Conservation (phyloP, 225 moss, liverwort and hornwort genomes). For the Pleurozium schreberi region DNA sequence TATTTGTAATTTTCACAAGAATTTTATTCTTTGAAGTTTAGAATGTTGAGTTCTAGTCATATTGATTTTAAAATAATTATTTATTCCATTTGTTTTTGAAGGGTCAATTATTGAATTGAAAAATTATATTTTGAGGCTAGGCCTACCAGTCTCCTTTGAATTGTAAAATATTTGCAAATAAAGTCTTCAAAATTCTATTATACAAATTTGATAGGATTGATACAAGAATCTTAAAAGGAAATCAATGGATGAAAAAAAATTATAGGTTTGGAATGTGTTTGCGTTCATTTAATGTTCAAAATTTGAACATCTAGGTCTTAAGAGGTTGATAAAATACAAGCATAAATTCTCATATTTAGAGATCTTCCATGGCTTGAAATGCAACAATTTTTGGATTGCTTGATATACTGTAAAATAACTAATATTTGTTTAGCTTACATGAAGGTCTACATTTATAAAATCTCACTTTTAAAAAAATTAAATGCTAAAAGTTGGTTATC, state of each 20-base stretch:
- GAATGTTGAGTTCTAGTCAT: not conserved
- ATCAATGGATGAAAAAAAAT: not conserved
- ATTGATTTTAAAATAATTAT: not conserved
- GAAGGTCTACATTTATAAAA: not conserved
- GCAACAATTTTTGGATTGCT: not conserved
- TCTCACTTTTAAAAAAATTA: not conserved
- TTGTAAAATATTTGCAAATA: not conserved
- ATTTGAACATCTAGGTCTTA: not conserved
- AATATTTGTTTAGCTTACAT: not conserved
- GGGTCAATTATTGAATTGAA: fast-evolving
- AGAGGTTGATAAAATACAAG: fast-evolving
- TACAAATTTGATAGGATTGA: not conserved
- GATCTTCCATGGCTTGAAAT: not conserved
- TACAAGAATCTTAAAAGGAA: not conserved
- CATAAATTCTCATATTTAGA: not conserved
- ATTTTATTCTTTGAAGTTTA: not conserved
- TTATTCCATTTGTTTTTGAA: not conserved
- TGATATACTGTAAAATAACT: fast-evolving
- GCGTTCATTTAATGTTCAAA: not conserved
- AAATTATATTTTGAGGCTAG: not conserved
- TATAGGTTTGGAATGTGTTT: not conserved
- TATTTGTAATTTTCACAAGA: not conserved
- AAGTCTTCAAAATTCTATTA: not conserved
- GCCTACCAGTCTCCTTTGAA: fast-evolving
- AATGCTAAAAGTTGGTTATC: not conserved